Evolutionary conservation across 2,329 filamentous ascomycete genomes (phyloP).

Genomic region (Kalaharituber pfeilii): DNA sequence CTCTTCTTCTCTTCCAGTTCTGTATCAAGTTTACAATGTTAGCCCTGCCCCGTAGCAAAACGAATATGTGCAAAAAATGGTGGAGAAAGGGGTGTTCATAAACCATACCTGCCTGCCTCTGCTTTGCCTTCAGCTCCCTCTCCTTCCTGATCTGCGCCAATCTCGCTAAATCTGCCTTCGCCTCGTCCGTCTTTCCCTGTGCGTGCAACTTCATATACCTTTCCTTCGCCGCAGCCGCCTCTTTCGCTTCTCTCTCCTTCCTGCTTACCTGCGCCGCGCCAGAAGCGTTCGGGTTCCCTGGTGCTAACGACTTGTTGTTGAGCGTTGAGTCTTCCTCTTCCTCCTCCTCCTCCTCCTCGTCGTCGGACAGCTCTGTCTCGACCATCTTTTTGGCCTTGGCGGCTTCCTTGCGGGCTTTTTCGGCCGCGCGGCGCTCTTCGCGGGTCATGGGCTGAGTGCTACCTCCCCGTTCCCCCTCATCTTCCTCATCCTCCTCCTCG

Average conservation of each 20-base stretch:
- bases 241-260: conserved; percentile 58
- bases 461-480: conserved; percentile 33
- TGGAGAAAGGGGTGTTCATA: conserved; percentile 14
- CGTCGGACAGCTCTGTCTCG: conserved; percentile 48
- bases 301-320: conserved; percentile 29
- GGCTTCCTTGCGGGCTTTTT: conserved; percentile 81
- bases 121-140: conserved; percentile 63
- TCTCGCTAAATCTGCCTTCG: conserved; percentile 71
- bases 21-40: conserved; percentile 26
- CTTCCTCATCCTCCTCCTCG: conserved; percentile 35
- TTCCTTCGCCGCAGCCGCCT: conserved; percentile 78
- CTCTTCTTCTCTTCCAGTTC: conserved; percentile 28
- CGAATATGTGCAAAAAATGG: conserved; percentile 14
- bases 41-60: too few relatives aligned
- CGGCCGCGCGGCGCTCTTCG: conserved; percentile 71
- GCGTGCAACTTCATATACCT: conserved; percentile 81
- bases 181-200: conserved; percentile 92
- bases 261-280: conserved; percentile 34
- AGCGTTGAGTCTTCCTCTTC: conserved; percentile 37
- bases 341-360: conserved; percentile 47
- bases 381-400: conserved; percentile 51
- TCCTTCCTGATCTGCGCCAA: conserved; percentile 68
- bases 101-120: conserved; percentile 58
- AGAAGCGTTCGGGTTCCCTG: conserved; percentile 14
- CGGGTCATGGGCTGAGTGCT: conserved; percentile 45